Evolutionary conservation across 2,329 filamentous ascomycete genomes (phyloP).

Genomic region (Fusarium sp.): DNA sequence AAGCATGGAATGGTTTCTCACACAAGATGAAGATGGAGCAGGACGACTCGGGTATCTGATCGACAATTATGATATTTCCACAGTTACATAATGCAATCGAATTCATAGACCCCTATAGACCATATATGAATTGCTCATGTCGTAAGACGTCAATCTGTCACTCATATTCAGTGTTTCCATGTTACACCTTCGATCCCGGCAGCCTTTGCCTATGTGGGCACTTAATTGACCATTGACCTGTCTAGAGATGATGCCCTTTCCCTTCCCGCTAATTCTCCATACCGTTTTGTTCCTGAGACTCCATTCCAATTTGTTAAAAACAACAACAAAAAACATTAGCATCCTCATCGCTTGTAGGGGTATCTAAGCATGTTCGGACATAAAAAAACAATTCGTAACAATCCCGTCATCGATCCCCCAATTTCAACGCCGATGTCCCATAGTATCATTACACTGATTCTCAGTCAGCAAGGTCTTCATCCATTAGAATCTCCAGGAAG

Average conservation of each 20-base stretch:
- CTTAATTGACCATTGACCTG: not conserved
- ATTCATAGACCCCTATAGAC: constrained; percentile 7
- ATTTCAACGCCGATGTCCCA: constrained; percentile 20
- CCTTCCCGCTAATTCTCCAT: constrained; percentile 1
- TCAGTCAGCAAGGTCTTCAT: constrained; percentile 43
- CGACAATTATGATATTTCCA: not conserved
- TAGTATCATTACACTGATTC: constrained; percentile 29
- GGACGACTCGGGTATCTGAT: constrained; percentile 34
- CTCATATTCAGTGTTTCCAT: not conserved
- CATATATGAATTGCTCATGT: not conserved
- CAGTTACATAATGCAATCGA: not conserved
- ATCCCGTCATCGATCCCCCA: constrained; percentile 8
- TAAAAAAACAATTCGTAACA: constrained; percentile 30
- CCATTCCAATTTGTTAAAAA: constrained; percentile 20
- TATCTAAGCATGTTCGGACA: constrained; percentile 41
- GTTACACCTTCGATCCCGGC: not conserved
- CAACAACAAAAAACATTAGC: constrained; percentile 18
- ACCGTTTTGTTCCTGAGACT: constrained; percentile 14
- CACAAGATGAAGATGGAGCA: constrained; percentile 23
- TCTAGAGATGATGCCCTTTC: constrained; percentile 11
- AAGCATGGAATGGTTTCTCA: constrained; percentile 24
- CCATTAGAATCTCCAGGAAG: constrained; percentile 46
- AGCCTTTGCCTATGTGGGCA: not conserved
- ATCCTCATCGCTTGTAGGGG: constrained; percentile 34
- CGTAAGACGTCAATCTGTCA: not conserved